Conservation (phyloP, 352 stramenopile genomes). For the Pythium vanterpoolii region DNA sequence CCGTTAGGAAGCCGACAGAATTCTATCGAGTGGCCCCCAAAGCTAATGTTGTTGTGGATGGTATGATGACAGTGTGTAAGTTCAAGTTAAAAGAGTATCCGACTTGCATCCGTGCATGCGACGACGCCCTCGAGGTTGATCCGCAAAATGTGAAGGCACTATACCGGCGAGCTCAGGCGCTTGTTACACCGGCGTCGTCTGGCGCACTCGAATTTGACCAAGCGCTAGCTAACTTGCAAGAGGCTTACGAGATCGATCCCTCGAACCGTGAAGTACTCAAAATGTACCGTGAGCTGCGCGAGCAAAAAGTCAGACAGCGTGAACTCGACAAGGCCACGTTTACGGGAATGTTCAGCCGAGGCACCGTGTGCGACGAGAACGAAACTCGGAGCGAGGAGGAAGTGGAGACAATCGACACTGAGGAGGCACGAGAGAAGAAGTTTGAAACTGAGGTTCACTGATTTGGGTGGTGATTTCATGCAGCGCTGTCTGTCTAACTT, state of each 20-base stretch:
- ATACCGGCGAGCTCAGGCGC: slow-evolving; percentile 69
- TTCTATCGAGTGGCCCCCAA: not conserved
- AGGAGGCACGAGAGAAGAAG: slow-evolving; percentile 37
- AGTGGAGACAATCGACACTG: not conserved
- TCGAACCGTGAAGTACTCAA: slow-evolving; percentile 61
- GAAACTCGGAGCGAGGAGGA: slow-evolving; percentile 12
- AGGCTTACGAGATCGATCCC: slow-evolving; percentile 54
- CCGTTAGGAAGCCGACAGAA: not conserved
- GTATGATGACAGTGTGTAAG: slow-evolving; percentile 48
- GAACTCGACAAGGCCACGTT: slow-evolving; percentile 74
- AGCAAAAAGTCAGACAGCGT: slow-evolving; percentile 61
- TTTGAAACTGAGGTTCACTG: slow-evolving; percentile 56
- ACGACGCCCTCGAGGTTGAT: slow-evolving; percentile 66
- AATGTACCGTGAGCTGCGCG: slow-evolving; percentile 62
- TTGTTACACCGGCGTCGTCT: slow-evolving; percentile 72
- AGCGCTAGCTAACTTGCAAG: slow-evolving; percentile 67
- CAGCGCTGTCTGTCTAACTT: not conserved
- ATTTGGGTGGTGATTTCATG: not conserved
- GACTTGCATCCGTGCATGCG: slow-evolving; percentile 58
- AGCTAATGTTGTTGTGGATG: not conserved
- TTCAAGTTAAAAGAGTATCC: slow-evolving; percentile 72
- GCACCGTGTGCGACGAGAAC: slow-evolving; percentile 52
- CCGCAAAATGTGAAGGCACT: slow-evolving; percentile 67
- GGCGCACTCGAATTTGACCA: slow-evolving; percentile 76
- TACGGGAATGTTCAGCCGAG: slow-evolving; percentile 79